These are phyloP conservation scores for Smallanthus sonchifolius DNA, from an alignment of 129 eudicot species.

Conservation along the genomic window DNA sequence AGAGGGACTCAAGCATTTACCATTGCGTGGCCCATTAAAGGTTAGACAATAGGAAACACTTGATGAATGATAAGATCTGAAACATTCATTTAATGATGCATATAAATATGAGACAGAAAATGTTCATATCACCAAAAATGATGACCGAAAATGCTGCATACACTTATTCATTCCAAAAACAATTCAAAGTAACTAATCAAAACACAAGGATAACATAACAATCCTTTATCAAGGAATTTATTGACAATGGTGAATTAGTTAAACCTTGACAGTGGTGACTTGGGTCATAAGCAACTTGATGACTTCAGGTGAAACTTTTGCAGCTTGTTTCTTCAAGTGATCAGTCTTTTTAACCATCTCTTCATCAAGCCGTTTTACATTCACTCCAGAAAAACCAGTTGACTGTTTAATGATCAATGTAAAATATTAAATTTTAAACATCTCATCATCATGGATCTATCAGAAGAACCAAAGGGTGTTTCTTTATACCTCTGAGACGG, in stretches of 20 bases:
- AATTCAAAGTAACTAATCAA: neutral
- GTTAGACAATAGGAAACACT: neutral
- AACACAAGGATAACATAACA: neutral
- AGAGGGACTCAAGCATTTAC: no score
- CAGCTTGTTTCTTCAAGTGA: constrained; percentile 53
- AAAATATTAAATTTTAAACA: neutral
- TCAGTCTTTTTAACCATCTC: constrained; percentile 59
- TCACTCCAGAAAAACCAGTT: constrained; percentile 76
- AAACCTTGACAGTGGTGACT: constrained; percentile 28
- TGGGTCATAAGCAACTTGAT: constrained; percentile 55
- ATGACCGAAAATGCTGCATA: neutral
- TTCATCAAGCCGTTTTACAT: constrained; percentile 68
- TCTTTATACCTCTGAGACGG: constrained; percentile 58
- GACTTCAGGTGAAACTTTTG: constrained; percentile 62
- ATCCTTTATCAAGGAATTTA: constrained; percentile 4
- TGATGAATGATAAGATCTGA: neutral
- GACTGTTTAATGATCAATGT: constrained; percentile 42
- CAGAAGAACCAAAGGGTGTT: neutral
- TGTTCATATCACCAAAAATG: neutral
- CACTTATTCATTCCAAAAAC: neutral
- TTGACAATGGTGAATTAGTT: neutral
- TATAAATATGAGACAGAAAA: neutral
- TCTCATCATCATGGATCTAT: neutral
- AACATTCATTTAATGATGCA: neutral
- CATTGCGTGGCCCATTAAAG: no score